These are phyloP conservation scores for Megacollybia marginata DNA, from an alignment of 768 basidiomycete species.

Conservation along the genomic window DNA sequence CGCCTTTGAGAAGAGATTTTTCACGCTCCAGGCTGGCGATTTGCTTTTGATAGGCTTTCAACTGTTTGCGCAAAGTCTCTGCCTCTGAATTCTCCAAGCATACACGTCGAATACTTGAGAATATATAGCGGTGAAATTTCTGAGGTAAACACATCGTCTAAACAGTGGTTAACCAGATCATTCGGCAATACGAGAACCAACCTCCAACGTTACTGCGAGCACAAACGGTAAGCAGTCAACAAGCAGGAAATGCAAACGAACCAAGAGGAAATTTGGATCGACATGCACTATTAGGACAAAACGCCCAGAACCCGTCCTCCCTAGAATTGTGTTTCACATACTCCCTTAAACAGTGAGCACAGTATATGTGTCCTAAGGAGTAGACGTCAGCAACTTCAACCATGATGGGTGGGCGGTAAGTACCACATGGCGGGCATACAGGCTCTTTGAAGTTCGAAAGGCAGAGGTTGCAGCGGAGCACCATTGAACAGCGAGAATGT, in stretches of 20 bases:
- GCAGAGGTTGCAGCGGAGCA: constrained; percentile 44
- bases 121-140: constrained; percentile 41
- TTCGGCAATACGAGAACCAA: constrained; percentile 2
- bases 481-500: too few relatives aligned
- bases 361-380: not conserved
- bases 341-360: constrained; percentile 61
- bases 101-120: constrained; percentile 39
- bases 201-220: constrained; percentile 33
- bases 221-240: not conserved
- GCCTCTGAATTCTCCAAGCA: constrained; percentile 29
- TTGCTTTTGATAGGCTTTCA: constrained; percentile 28
- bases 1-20: constrained; percentile 34
- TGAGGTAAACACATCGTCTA: constrained; percentile 39
- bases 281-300: constrained; percentile 50
- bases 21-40: constrained; percentile 30
- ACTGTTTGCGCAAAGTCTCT: constrained; percentile 21
- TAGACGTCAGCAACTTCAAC: not conserved
- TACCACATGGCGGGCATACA: constrained; percentile 57
- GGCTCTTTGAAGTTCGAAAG: constrained; percentile 44
- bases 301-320: constrained; percentile 22
- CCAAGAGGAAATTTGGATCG: constrained; percentile 45
- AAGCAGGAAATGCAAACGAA: constrained; percentile 15
- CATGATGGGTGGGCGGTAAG: constrained; percentile 8
- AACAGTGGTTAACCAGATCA: too few relatives aligned
- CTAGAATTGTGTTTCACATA: constrained; percentile 38